Percentiles rank a stretch among this genome's conserved stretches.
Conservation (phyloP, 768 basidiomycete genomes). For the Hygrocybe coccinea region DNA sequence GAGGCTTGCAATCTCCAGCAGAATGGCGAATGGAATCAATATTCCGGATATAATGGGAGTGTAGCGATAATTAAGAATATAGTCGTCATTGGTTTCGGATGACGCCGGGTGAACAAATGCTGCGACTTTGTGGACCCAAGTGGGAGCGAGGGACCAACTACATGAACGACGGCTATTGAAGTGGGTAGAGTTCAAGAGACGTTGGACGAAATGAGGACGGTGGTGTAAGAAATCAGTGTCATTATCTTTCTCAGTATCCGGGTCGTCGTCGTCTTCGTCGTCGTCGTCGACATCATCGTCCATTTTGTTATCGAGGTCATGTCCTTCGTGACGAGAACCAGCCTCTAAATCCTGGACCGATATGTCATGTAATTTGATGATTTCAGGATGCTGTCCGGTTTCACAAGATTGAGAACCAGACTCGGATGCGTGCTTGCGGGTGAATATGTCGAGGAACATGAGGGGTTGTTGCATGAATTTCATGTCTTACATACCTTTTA, state of each 20-base stretch:
- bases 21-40: slow-evolving; percentile 68
- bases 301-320: slow-evolving; percentile 4
- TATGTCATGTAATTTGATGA: too few species aligned
- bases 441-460: too few species aligned
- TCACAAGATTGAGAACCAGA: too few species aligned
- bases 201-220: slow-evolving; percentile 11
- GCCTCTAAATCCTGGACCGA: too few species aligned
- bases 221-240: slow-evolving; percentile 1
- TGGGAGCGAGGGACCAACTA: slow-evolving; percentile 1
- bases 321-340: slow-evolving; percentile 3
- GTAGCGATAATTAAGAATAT: slow-evolving; percentile 55
- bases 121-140: slow-evolving; percentile 13
- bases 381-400: too few species aligned
- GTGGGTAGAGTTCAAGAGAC: not conserved
- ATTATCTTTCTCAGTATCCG: not conserved
- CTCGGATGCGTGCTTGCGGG: too few species aligned
- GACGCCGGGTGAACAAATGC: slow-evolving; percentile 22
- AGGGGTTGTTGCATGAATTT: too few species aligned
- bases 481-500: too few species aligned
- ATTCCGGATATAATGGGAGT: slow-evolving; percentile 67
- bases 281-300: not conserved
- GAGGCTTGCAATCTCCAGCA: slow-evolving; percentile 75
- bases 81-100: slow-evolving; percentile 20
- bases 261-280: slow-evolving; percentile 1
- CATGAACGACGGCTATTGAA: not conserved